These are phyloP conservation scores for Micractinium sp. DNA, from an alignment of 139 green algal genomes.

Conservation along the genomic window DNA sequence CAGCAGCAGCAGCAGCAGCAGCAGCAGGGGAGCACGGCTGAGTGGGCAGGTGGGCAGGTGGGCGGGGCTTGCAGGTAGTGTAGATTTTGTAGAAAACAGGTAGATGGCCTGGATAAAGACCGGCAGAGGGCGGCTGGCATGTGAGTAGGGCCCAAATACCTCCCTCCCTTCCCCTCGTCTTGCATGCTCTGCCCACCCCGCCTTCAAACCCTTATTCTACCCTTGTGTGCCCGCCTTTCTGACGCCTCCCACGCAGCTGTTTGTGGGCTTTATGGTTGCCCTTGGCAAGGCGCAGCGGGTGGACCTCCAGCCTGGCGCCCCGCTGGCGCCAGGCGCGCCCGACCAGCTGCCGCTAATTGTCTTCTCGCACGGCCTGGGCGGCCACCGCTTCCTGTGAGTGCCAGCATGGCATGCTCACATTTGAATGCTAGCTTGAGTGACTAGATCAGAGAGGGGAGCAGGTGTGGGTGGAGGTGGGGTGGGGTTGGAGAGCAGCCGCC, in stretches of 20 bases:
- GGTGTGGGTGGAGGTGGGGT: too few relatives aligned
- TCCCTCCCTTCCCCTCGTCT: background rate
- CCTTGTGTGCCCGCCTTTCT: background rate
- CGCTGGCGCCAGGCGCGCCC: constrained; percentile 13
- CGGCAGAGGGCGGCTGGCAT: too few relatives aligned
- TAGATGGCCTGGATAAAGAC: too few relatives aligned
- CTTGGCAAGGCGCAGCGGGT: constrained; percentile 12
- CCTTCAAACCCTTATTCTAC: too few relatives aligned
- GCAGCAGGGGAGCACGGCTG: too few relatives aligned
- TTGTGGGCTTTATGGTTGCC: constrained; percentile 1
- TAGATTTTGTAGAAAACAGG: too few relatives aligned
- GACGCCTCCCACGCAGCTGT: background rate
- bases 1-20: too few relatives aligned
- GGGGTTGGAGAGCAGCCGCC: background rate
- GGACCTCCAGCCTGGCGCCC: background rate
- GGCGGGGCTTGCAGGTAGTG: too few relatives aligned
- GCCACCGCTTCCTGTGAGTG: constrained; percentile 54
- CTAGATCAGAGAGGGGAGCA: too few relatives aligned
- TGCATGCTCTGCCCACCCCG: background rate
- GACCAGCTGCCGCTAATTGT: constrained; percentile 45
- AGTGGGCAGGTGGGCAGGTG: too few relatives aligned
- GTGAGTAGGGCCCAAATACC: background rate
- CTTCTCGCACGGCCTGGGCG: constrained; percentile 66
- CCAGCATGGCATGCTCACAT: too few relatives aligned
- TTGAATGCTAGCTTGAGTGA: too few relatives aligned